Evolutionary conservation across 352 stramenopile species (phyloP), one percentile per base, ranked within the genome.

Genomic region (Pythium myriotylum): DNA sequence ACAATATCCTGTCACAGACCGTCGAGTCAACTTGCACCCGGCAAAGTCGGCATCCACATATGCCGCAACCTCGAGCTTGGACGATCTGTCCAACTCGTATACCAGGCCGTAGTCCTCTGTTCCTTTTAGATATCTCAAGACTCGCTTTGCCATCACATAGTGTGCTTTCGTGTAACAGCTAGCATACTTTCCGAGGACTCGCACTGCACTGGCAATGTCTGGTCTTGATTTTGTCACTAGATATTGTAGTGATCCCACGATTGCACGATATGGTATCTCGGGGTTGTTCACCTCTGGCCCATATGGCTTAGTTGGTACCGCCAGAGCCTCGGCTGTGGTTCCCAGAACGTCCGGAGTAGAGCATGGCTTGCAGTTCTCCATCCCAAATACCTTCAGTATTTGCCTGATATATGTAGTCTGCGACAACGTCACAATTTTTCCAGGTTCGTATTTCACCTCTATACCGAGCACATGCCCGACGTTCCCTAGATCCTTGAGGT

Each of bases 151-250:
- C 48, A 57, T 50, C 24, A 35, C 45, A 24, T 32, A 67, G 52
- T 67, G 59, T 12, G 41, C 10, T 19, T 47, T 4, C 6, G 35
- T 59, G 50, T 62, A 67, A 17, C 50, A 62, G 6, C 5, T 45
- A 6, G 17, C 12, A 24, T 45, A 59, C 45, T 62, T 61, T 12
- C 32, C 7, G 13, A 67, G 20, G 2, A 52, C 40, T 9, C 59
- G 59, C 3, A 67, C 46, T 5, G 59, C 59, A 24, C 61, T 61
- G 4, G 59, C 59, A 20, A 67, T 62, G 23, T 67, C 59, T 27
- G 59, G 50, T 23, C 52, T 2, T 37, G 59, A 55, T 0, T 43
- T 4, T 1, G 40, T 48, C 17, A 62, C 59, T 0, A 67, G 45
- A 26, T 67, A 67, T 35, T 62, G 51, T 7, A 67, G 26, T 8